Evolutionary conservation across 768 basidiomycete species (phyloP).

Genomic region (Leccinum aurantiacum): DNA sequence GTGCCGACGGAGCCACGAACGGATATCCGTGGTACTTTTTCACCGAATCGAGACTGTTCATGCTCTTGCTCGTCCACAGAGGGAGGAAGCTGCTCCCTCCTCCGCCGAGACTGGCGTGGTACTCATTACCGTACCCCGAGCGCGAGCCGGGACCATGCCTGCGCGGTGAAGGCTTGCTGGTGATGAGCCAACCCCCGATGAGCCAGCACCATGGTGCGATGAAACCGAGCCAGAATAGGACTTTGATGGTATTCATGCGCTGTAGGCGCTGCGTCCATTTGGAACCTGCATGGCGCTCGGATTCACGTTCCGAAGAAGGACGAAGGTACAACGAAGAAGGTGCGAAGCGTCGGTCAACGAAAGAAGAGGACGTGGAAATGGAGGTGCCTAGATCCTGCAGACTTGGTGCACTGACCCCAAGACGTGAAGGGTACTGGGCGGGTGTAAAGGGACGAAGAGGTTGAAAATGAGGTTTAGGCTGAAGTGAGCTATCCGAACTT

Average conservation of each 20-base stretch:
- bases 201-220: slow-evolving; percentile 74
- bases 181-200: slow-evolving; percentile 70
- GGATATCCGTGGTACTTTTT: slow-evolving; percentile 54
- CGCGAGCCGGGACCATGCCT: slow-evolving; percentile 1
- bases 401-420: slow-evolving; percentile 25
- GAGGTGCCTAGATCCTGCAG: slow-evolving; percentile 27
- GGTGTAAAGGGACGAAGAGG: slow-evolving; percentile 14
- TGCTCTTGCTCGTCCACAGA: slow-evolving; percentile 39
- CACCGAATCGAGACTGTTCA: slow-evolving; percentile 43
- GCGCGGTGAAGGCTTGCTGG: slow-evolving; percentile 17
- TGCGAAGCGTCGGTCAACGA: slow-evolving; percentile 52
- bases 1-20: slow-evolving; percentile 52
- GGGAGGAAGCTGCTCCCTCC: slow-evolving; percentile 37
- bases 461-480: slow-evolving; percentile 10
- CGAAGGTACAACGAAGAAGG: slow-evolving; percentile 40
- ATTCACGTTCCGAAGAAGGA: slow-evolving; percentile 34
- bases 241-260: slow-evolving; percentile 41
- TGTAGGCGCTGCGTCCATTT: slow-evolving; percentile 15
- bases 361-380: slow-evolving; percentile 47
- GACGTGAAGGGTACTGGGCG: slow-evolving; percentile 6
- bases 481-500: slow-evolving; percentile 20
- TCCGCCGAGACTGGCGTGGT: slow-evolving; percentile 38
- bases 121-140: slow-evolving; percentile 6
- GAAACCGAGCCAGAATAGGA: slow-evolving; percentile 78
- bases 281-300: slow-evolving; percentile 20